A percentile compares a stretch with the other conserved stretches of the same genome.
These are phyloP conservation scores for Nemania serpens DNA, from an alignment of 2,329 filamentous ascomycete genomes.

Conservation along the genomic window DNA sequence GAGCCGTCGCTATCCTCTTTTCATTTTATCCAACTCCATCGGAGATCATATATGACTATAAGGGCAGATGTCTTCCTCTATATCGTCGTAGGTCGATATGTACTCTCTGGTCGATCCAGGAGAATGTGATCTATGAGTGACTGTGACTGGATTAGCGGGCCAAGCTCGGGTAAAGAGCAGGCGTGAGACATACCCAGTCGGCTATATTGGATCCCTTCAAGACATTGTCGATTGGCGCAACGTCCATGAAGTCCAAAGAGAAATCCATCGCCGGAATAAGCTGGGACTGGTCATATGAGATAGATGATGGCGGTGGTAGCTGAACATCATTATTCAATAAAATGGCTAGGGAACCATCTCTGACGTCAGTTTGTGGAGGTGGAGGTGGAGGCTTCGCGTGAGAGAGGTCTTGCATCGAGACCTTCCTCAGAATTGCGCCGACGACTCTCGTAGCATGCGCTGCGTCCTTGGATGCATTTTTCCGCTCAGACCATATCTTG, in stretches of 20 bases:
- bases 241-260: constrained; percentile 41
- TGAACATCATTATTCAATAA: constrained; percentile 42
- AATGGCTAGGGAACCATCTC: constrained; percentile 40
- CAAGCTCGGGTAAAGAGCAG: neutral
- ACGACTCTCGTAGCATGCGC: constrained; percentile 50
- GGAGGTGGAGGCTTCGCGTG: constrained; percentile 32
- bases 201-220: constrained; percentile 42
- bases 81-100: constrained; percentile 27
- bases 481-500: constrained; percentile 49
- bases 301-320: constrained; percentile 25
- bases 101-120: constrained; percentile 35
- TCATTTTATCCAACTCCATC: neutral
- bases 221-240: constrained; percentile 45
- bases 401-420: constrained; percentile 40
- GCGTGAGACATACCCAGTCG: constrained; percentile 47
- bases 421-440: constrained; percentile 48
- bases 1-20: neutral
- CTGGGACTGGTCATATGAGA: constrained; percentile 32
- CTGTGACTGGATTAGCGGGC: constrained; percentile 30
- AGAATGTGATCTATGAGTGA: constrained; percentile 39
- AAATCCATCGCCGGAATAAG: constrained; percentile 36
- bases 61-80: neutral
- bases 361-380: constrained; percentile 37
- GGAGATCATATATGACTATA: neutral
- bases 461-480: constrained; percentile 47